Base-by-base conservation (phyloP, 352 stramenopile genomes). In the Globisporangium splendens region DNA sequence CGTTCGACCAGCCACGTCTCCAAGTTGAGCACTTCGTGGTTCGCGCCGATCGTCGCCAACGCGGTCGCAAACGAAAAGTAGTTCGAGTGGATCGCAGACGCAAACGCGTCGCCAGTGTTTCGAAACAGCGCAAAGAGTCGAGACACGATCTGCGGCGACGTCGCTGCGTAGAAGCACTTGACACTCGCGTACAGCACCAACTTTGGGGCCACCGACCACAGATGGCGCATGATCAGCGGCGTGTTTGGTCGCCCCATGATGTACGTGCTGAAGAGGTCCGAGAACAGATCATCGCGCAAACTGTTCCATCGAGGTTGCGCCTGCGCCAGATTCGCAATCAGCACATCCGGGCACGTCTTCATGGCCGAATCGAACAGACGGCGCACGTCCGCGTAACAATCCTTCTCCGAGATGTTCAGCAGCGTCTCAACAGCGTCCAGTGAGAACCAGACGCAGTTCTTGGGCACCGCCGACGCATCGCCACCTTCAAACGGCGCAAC, bases 361-460 rank as follows among this genome's bases (percentile, higher is more conserved):
- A 93, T 93, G 3, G 83, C 82, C 14, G 66, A 59, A 59, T 93
- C 83, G 46, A 95, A 68, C 6, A 95, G 62, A n/a, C 85, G 83
- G 12, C 83, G 79, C 50, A 95, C 86, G 43, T 91, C 79, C 8
- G 77, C 80, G 50, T 95, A 95, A 55, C 80, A 89, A 49, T 95
- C 86, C 56, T 90, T 85, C 57, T 93, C 80, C 53, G 83, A 92
- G 5, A 93, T 68, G 24, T 79, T 75, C 42, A 95, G 55, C 46
- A 95, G 57, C 44, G 86, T 90, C 48, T 95, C 86, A 20, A 95
- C 86, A 0, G 81, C 72, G 61, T 95, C 83, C 4, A 95, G 58
- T 18, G 86, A 95, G 38, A 95, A 95, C 86, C 86, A 95, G 15
- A 92, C 80, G 31, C 83, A 86, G 56, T 95, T 95, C 61, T 92